Conservation (phyloP, 1,284 basidiomycete species). For the Trametes hirsuta region DNA sequence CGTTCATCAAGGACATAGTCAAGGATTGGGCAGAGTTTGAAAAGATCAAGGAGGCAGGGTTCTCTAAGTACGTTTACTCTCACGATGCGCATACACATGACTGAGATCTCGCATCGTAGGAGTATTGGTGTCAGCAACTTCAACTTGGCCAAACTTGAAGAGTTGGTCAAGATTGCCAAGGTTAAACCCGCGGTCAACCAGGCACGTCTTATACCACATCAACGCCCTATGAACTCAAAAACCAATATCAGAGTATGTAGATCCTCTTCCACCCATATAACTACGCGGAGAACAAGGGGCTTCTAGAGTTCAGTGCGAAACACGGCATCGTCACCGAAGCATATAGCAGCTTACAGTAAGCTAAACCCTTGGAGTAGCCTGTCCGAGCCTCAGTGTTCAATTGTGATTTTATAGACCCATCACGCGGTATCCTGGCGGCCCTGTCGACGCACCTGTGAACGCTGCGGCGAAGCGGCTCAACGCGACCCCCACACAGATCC, state of each 20-base stretch:
- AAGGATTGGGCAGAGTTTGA: conserved; percentile 68
- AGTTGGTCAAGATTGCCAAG: conserved; percentile 56
- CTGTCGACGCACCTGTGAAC: conserved; percentile 62
- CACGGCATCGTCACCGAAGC: conserved; percentile 71
- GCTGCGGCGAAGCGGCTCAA: conserved; percentile 57
- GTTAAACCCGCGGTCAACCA: conserved; percentile 75
- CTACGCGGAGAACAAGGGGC: conserved; percentile 54
- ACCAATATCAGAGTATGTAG: conserved; percentile 33
- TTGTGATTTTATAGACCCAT: conserved; percentile 11
- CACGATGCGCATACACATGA: too few species aligned
- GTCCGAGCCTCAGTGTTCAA: background rate
- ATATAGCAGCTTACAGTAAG: conserved; percentile 67
- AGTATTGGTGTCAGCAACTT: conserved; percentile 82
- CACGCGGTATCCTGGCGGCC: conserved; percentile 19
- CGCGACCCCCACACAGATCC: conserved; percentile 66
- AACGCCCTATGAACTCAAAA: conserved; percentile 21
- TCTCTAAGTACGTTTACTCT: conserved; percentile 49
- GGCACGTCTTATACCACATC: conserved; percentile 30
- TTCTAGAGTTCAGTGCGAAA: conserved; percentile 58
- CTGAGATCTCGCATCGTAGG: conserved; percentile 39
- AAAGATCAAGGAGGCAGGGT: conserved; percentile 55
- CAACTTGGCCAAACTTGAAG: conserved; percentile 54
- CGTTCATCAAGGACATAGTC: conserved; percentile 44
- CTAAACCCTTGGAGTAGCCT: background rate
- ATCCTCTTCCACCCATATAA: conserved; percentile 75